Evolutionary conservation across 1,284 basidiomycete species (phyloP), one percentile per base, ranked within the genome.

Genomic region (Cryptococcus sp.): DNA sequence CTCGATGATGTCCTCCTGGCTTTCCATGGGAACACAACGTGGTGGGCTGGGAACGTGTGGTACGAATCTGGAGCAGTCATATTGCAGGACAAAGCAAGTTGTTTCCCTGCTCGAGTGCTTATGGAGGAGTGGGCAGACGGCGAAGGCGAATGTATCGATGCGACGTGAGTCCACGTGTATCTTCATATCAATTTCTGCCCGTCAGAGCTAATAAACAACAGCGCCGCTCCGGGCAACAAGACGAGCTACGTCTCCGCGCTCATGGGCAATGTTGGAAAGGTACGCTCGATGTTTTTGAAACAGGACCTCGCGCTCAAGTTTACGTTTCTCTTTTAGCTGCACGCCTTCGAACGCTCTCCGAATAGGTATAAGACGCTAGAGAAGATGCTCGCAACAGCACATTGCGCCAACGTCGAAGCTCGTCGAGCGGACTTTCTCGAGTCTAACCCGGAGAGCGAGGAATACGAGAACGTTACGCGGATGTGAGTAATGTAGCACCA

Each of bases 191-290:
- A n/a, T n/a, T n/a, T n/a, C n/a, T n/a, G n/a, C 13, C 29, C 43
- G 19, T 37, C 25, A 37, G n/a, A 22, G 20, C 7, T 25, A n/a
- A 38, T 10, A 22, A 20, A 11, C n/a, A 40, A 22, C 39, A 76
- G 74, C n/a, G 89, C 94, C 45, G 95, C 96, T 0, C 96, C 95
- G 0, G 96, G 96, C 0, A 99, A 99, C 80, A 99, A 99, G 80
- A 99, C 96, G 0, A 90, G 91, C 5, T 91, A 96, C 76, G 79
- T 99, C 15, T 89, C 89, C 61, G 91, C 93, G 11, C 79, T 98
- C 41, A 91, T 95, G 87, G 74, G 81, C 17, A 87, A 87, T 65
- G 82, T 83, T 67, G 91, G 91, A 61, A 91, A 87, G 78, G 91
- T 90, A 60, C 65, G 77, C n/a, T 46, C 34, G 8, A 43, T 16